Percentiles rank a stretch among this genome's conserved stretches.
Evolutionary conservation across 1,139 yeast genomes (phyloP).

Genomic region (Hemisphaericaspora subhashii): DNA sequence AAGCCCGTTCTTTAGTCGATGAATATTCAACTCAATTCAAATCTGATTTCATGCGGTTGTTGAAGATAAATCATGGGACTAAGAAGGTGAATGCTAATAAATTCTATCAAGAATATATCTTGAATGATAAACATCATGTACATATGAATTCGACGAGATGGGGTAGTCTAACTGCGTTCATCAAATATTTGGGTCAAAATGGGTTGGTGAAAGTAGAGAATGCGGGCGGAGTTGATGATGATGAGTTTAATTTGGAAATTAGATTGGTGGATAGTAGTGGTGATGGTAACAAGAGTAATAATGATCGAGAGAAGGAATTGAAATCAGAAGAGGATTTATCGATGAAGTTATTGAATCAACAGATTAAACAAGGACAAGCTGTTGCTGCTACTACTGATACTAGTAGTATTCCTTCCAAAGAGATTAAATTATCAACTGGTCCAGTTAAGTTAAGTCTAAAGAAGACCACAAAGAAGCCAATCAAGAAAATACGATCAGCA

Average conservation of each 20-base stretch:
- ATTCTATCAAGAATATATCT: conserved; percentile 85
- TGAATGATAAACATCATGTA: conserved; percentile 72
- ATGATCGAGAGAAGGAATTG: conserved; percentile 31
- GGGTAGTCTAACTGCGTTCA: conserved; percentile 68
- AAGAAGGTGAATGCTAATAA: conserved; percentile 77
- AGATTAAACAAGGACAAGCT: conserved; percentile 48
- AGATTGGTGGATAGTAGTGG: conserved; percentile 26
- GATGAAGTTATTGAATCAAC: conserved; percentile 47
- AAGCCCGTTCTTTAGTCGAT: conserved; percentile 46
- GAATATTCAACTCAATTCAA: conserved; percentile 63
- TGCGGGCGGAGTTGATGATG: conserved; percentile 41
- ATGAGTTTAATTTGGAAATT: conserved; percentile 40
- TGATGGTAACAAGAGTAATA: conserved; percentile 11
- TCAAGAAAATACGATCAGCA: conserved; percentile 7
- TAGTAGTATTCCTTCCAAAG: conserved; percentile 2
- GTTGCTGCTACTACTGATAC: not conserved
- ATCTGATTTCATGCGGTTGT: conserved; percentile 60
- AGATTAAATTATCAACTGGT: conserved; percentile 3
- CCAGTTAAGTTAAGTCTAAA: conserved; percentile 10
- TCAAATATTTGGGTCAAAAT: conserved; percentile 58
- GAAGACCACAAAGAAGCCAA: conserved; percentile 4
- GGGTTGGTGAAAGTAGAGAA: conserved; percentile 59
- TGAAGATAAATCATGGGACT: conserved; percentile 76
- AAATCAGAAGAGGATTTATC: conserved; percentile 39
- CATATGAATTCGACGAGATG: conserved; percentile 91